A percentile compares a stretch with the other conserved stretches of the same genome.
Evolutionary conservation across 2,329 filamentous ascomycete species (phyloP).

Genomic region (Penicillium sp.): DNA sequence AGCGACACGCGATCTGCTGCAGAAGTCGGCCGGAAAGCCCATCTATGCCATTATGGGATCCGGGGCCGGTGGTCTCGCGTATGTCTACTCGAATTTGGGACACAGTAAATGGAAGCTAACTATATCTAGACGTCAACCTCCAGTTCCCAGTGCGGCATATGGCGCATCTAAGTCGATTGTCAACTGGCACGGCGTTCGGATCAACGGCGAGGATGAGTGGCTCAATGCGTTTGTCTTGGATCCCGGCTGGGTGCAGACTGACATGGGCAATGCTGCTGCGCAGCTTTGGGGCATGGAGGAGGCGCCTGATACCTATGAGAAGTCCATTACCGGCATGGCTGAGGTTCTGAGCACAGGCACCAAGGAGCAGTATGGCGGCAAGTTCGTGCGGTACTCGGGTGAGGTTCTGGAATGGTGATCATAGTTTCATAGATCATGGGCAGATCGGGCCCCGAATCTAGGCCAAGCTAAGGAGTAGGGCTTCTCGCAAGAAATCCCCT

Average conservation of each 20-base stretch:
- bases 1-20: constrained; percentile 33
- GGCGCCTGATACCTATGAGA: not conserved
- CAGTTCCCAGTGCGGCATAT: not conserved
- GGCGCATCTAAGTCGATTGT: not conserved
- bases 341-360: not conserved
- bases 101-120: not conserved
- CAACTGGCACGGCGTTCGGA: not conserved
- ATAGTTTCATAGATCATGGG: not conserved
- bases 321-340: not conserved
- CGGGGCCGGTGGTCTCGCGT: not conserved
- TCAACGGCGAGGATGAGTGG: not conserved
- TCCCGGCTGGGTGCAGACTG: not conserved
- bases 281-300: not conserved
- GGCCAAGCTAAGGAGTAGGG: not conserved
- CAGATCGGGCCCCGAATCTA: not conserved
- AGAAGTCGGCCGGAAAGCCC: constrained; percentile 18
- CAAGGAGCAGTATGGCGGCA: not conserved
- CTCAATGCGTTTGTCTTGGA: not conserved
- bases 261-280: not conserved
- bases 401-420: not conserved
- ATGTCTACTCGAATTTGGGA: not conserved
- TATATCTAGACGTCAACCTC: not conserved
- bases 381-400: not conserved
- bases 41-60: constrained; percentile 1
- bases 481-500: not conserved